phyloP scores from a whole-genome alignment of 169 alveolate species.

The Babesia ovata region DNA sequence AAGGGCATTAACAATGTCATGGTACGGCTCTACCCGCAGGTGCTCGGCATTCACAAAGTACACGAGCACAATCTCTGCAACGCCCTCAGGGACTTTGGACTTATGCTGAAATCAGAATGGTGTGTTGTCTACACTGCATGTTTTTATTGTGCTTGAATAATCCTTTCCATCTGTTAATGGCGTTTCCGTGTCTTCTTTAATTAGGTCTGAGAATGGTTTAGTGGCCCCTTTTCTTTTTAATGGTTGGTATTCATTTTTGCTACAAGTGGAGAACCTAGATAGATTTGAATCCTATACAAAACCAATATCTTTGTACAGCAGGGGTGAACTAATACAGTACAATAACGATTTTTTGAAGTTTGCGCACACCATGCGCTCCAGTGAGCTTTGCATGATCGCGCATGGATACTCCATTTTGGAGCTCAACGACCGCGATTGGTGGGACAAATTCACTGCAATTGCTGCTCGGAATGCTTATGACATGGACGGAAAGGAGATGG shows the following conservation, averaged over 20 bases:
- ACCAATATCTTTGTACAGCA: neutral
- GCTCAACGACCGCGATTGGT: slow-evolving; percentile 57
- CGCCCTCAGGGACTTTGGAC: slow-evolving; percentile 69
- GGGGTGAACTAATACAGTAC: slow-evolving; percentile 33
- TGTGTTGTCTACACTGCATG: neutral
- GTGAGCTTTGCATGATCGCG: slow-evolving; percentile 68
- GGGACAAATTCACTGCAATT: slow-evolving; percentile 48
- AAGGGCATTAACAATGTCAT: slow-evolving; percentile 56
- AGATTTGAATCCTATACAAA: no score
- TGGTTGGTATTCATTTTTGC: no score
- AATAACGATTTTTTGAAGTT: slow-evolving; percentile 58
- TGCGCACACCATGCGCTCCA: slow-evolving; percentile 51
- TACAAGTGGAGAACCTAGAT: no score
- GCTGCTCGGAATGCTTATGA: slow-evolving; percentile 39
- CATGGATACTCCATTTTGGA: slow-evolving; percentile 57
- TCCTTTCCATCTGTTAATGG: no score
- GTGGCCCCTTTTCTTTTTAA: no score
- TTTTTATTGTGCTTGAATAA: no score
- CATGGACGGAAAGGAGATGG: slow-evolving; percentile 68
- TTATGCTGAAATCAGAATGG: slow-evolving; percentile 60
- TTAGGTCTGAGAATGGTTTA: no score
- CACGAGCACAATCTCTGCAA: slow-evolving; percentile 67
- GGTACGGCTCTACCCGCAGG: slow-evolving; percentile 56
- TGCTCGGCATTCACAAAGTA: slow-evolving; percentile 65
- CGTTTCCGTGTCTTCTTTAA: no score